Evolutionary conservation across 2,329 filamentous ascomycete genomes (phyloP), one percentile per base, ranked within the genome.

Genomic region (Colletotrichum noveboracense): DNA sequence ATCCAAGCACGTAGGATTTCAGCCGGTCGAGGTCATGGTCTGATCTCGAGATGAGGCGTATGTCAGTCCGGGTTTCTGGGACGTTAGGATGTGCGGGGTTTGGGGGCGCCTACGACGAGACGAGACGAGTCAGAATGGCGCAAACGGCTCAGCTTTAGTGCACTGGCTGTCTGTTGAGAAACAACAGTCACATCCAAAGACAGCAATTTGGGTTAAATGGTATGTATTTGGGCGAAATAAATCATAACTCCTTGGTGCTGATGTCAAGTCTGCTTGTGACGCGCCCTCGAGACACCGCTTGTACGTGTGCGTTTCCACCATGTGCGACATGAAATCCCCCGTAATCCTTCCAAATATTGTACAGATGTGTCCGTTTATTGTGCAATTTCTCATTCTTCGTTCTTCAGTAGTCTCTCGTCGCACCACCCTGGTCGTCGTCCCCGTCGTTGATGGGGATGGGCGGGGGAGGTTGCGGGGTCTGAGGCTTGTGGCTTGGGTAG

Each of bases 381-480:
- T 66, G 16, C 1, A n/a, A 24, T 9, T 43, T 16, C 3, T 7
- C 18, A 10, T 55, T 16, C 14, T 8, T 66, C 36, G 6, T 12
- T 6, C 4, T 16, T 77, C 43, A 78, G 60, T 78, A 78, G 36
- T 78, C 77, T 58, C 77, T 75, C 36, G 69, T 68, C 52, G 68
- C 77, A 28, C 66, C 72, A 48, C 72, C 56, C 62, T 76, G 75
- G 32, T 61, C 77, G 18, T 78, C 77, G 56, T 76, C 75, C 26
- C 70, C 77, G 36, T 66, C 77, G 10, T 76, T 71, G 58, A 78
- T 75, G 66, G 75, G 77, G 38, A 78, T 78, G 26, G 77, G 77
- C 64, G 72, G 26, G 38, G 77, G 77, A 70, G 77, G 77, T 70
- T 78, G 75, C 48, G 77, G 75, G 65, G 77, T 78, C 65, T 77